Evolutionary conservation across 2,329 filamentous ascomycete species (phyloP).

Genomic region (Epichloe scottii): DNA sequence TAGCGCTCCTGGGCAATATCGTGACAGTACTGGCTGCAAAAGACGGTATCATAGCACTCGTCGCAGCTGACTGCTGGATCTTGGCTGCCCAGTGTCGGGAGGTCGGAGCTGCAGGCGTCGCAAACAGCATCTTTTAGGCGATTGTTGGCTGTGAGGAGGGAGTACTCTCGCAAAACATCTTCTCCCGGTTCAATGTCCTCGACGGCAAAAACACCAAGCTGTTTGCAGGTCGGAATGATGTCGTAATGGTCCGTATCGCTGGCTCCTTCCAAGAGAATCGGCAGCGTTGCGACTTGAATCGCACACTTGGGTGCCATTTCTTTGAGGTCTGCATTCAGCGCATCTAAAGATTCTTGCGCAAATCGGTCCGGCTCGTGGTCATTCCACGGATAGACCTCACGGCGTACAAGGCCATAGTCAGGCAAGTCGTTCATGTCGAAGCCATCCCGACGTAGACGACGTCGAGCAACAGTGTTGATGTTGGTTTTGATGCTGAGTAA

Average conservation of each 20-base stretch:
- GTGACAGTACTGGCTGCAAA: slow-evolving; percentile 49
- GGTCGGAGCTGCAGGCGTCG: slow-evolving; percentile 70
- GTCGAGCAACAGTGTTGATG: slow-evolving; percentile 40
- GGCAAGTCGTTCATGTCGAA: slow-evolving; percentile 46
- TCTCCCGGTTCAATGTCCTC: slow-evolving; percentile 68
- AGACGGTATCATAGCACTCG: slow-evolving; percentile 53
- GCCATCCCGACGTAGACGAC: slow-evolving; percentile 32
- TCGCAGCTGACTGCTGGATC: slow-evolving; percentile 39
- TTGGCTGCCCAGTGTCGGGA: slow-evolving; percentile 46
- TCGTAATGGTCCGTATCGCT: slow-evolving; percentile 36
- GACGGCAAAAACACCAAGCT: slow-evolving; percentile 83
- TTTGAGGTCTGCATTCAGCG: slow-evolving; percentile 59
- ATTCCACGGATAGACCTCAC: slow-evolving; percentile 62
- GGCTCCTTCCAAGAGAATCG: slow-evolving; percentile 49
- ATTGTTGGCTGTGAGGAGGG: slow-evolving; percentile 79
- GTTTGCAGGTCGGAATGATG: slow-evolving; percentile 49
- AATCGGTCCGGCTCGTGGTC: slow-evolving; percentile 56
- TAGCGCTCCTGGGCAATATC: slow-evolving; percentile 45
- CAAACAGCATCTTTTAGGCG: slow-evolving; percentile 76
- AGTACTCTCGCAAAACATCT: slow-evolving; percentile 67
- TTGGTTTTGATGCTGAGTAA: slow-evolving; percentile 40
- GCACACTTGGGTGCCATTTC: slow-evolving; percentile 69
- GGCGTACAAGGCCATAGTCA: slow-evolving; percentile 56
- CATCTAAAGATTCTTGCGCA: slow-evolving; percentile 52
- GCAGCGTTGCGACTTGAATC: slow-evolving; percentile 63